Conservation (phyloP, 305 asterid genomes). For the Fraxinus greggii region DNA sequence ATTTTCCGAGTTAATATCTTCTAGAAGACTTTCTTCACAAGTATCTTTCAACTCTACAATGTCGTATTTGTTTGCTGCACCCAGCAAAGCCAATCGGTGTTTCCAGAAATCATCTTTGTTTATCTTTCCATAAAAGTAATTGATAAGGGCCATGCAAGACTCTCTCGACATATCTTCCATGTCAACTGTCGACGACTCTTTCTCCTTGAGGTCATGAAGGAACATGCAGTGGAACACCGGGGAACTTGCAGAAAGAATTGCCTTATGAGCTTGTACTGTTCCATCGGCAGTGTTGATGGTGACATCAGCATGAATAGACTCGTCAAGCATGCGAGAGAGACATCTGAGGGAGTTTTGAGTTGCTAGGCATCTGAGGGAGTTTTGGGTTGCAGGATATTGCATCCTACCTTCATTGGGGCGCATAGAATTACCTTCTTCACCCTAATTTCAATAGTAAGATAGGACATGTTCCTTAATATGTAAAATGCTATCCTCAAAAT, state of each 20-base stretch:
- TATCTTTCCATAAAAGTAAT: slow-evolving; percentile 76
- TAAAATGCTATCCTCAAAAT: background rate
- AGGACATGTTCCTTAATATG: background rate
- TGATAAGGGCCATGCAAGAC: slow-evolving; percentile 74
- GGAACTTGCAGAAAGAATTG: slow-evolving; percentile 82
- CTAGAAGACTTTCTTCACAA: slow-evolving; percentile 82
- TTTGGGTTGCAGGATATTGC: slow-evolving; percentile 62
- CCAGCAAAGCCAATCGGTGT: slow-evolving; percentile 73
- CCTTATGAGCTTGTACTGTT: slow-evolving; percentile 66
- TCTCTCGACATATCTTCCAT: slow-evolving; percentile 84
- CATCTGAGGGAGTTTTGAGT: slow-evolving; percentile 75
- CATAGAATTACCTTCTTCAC: slow-evolving; percentile 70
- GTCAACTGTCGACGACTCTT: slow-evolving; percentile 71
- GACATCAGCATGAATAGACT: slow-evolving; percentile 77
- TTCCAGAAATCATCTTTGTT: slow-evolving; percentile 85
- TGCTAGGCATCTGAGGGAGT: slow-evolving; percentile 65
- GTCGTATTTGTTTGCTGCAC: slow-evolving; percentile 86
- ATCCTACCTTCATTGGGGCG: slow-evolving; percentile 69
- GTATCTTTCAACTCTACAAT: slow-evolving; percentile 76
- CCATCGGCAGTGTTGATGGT: slow-evolving; percentile 82
- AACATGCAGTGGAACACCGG: slow-evolving; percentile 92
- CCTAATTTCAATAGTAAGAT: slow-evolving; percentile 42
- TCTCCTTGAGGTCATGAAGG: slow-evolving; percentile 78
- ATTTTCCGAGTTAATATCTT: slow-evolving; percentile 77
- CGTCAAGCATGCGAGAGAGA: slow-evolving; percentile 85